Evolutionary conservation across 331 rosid genomes (phyloP).

Genomic region (Quercus lobata): DNA sequence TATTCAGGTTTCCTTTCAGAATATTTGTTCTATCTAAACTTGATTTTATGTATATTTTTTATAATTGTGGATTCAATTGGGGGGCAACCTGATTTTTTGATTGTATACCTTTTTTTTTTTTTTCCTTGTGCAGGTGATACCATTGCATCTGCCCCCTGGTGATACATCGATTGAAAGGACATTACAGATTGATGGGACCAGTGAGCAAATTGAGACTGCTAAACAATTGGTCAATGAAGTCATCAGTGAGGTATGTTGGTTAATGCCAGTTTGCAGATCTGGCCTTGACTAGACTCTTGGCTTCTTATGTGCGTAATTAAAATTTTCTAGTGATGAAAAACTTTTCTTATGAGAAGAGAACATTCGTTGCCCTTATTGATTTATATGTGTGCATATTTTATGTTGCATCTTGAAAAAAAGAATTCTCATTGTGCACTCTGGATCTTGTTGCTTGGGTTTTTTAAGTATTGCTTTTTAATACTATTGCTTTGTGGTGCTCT

Average conservation of each 20-base stretch:
- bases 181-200: conserved; percentile 79
- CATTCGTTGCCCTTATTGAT: neutral
- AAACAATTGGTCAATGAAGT: conserved; percentile 85
- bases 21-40: neutral
- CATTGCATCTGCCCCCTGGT: conserved; percentile 97
- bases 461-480: neutral
- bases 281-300: conserved; percentile 21
- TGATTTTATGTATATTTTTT: neutral
- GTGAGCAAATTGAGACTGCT: conserved; percentile 87
- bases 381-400: neutral
- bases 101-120: neutral
- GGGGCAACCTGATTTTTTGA: neutral
- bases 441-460: neutral
- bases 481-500: neutral
- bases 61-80: neutral
- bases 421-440: neutral
- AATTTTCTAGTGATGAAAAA: neutral
- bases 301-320: conserved; percentile 5
- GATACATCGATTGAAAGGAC: conserved; percentile 87
- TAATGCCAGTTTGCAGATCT: conserved; percentile 12
- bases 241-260: conserved; percentile 73
- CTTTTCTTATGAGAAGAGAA: neutral
- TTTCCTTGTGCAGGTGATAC: conserved; percentile 64
- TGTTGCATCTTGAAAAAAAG: neutral
- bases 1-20: conserved; percentile 61